phyloP scores from a whole-genome alignment of 2,329 filamentous ascomycete species.

The Ophiostoma himal-ulmi region DNA sequence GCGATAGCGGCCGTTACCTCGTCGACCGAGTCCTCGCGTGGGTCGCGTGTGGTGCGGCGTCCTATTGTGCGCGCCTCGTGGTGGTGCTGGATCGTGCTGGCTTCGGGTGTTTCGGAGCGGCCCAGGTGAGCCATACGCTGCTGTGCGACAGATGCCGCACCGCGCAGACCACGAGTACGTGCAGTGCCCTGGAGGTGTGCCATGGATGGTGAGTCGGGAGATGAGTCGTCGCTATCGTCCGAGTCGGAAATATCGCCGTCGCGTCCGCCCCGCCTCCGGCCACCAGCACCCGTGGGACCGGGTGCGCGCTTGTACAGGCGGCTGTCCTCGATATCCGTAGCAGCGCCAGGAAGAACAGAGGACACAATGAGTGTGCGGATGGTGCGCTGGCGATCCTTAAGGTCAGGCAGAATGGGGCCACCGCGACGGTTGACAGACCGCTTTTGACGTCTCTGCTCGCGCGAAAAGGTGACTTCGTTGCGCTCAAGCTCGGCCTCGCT shows the following conservation, averaged over 20 bases:
- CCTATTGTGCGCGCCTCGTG: constrained; percentile 68
- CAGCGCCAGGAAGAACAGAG: constrained; percentile 83
- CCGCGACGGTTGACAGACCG: constrained; percentile 89
- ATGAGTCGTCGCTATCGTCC: constrained; percentile 84
- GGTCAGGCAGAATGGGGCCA: constrained; percentile 87
- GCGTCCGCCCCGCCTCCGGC: constrained; percentile 42
- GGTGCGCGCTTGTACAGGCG: constrained; percentile 76
- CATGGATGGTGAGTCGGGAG: constrained; percentile 75
- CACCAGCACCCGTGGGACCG: constrained; percentile 43
- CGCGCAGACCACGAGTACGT: constrained; percentile 80
- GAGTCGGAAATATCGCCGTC: constrained; percentile 79
- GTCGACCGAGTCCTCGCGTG: constrained; percentile 51
- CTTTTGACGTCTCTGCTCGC: constrained; percentile 91
- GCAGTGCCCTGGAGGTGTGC: constrained; percentile 49
- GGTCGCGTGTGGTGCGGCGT: constrained; percentile 52
- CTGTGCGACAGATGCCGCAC: constrained; percentile 78
- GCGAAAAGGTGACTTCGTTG: constrained; percentile 85
- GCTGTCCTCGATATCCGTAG: constrained; percentile 72
- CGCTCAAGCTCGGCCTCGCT: constrained; percentile 84
- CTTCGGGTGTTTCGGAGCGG: constrained; percentile 85
- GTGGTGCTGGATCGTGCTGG: constrained; percentile 55
- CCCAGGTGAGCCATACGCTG: constrained; percentile 77
- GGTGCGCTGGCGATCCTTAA: constrained; percentile 89
- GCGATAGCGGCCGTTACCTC: constrained; percentile 53
- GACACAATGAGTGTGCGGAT: constrained; percentile 90